A percentile compares a stretch with the other conserved stretches of the same genome.
Conservation (phyloP, 768 basidiomycete species). For the Suillus sp. region DNA sequence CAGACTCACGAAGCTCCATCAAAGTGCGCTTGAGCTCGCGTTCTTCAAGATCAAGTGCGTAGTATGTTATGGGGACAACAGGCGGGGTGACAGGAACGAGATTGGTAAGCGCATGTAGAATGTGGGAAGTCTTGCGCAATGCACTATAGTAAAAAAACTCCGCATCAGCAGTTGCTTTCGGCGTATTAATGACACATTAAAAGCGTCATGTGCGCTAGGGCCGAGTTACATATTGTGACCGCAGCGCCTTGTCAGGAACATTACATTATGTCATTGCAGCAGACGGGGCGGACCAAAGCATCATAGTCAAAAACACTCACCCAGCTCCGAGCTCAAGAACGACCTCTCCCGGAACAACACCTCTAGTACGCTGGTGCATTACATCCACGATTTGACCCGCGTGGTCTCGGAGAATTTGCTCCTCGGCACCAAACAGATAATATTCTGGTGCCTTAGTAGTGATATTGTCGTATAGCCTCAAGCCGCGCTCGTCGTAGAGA, state of each 20-base stretch:
- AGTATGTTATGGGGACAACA: constrained; percentile 69
- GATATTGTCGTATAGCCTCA: constrained; percentile 84
- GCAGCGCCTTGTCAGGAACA: neutral
- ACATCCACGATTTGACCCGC: constrained; percentile 71
- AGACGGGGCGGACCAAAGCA: neutral
- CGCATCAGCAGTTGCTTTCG: constrained; percentile 15
- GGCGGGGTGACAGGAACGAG: constrained; percentile 41
- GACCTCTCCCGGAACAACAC: constrained; percentile 47
- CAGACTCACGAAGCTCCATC: constrained; percentile 59
- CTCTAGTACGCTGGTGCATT: constrained; percentile 54
- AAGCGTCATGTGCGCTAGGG: neutral
- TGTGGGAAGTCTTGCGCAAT: constrained; percentile 84
- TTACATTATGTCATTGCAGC: neutral
- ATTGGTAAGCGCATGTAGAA: constrained; percentile 71
- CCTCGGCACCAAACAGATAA: constrained; percentile 88
- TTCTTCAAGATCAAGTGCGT: constrained; percentile 91
- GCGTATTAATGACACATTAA: too few species aligned
- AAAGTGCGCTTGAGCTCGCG: constrained; percentile 84
- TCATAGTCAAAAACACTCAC: constrained; percentile 46
- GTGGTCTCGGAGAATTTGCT: constrained; percentile 75
- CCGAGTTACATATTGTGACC: neutral
- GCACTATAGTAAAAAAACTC: constrained; percentile 48
- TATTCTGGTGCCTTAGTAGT: constrained; percentile 81
- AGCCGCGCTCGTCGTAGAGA: constrained; percentile 84
- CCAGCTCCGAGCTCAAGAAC: constrained; percentile 94